phyloP scores from a whole-genome alignment of 2,329 filamentous ascomycete species.

The Periglandula ipomoeae region DNA sequence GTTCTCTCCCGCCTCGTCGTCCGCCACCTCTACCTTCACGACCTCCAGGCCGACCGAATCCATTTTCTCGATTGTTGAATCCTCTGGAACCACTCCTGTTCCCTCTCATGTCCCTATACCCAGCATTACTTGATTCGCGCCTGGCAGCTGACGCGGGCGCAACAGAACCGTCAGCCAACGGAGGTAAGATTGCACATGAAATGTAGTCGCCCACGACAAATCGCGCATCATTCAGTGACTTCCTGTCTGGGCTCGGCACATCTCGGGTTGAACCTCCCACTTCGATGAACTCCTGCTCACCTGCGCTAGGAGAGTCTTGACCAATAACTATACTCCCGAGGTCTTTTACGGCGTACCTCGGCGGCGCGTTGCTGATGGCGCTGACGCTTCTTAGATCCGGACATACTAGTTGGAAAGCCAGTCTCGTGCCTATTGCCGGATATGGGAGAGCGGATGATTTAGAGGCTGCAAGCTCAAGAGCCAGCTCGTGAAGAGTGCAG shows the following conservation, averaged over 20 bases:
- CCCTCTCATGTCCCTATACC: slow-evolving; percentile 12
- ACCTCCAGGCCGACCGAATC: slow-evolving; percentile 24
- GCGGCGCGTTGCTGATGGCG: slow-evolving; percentile 21
- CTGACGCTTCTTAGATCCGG: slow-evolving; percentile 51
- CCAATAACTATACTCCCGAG: slow-evolving; percentile 75
- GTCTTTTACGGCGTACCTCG: slow-evolving; percentile 66
- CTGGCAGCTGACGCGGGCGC: slow-evolving; percentile 44
- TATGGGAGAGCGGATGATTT: slow-evolving; percentile 58
- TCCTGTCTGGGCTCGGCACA: slow-evolving; percentile 59
- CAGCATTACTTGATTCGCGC: slow-evolving; percentile 14
- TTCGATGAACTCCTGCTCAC: slow-evolving; percentile 29
- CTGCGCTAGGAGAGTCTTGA: slow-evolving; percentile 39
- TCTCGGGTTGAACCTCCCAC: slow-evolving; percentile 21
- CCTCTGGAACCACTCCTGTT: slow-evolving; percentile 17
- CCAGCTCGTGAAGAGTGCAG: slow-evolving; percentile 74
- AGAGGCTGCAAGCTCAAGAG: slow-evolving; percentile 62
- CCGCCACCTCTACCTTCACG: slow-evolving; percentile 28
- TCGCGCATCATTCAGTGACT: slow-evolving; percentile 64
- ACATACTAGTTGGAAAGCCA: slow-evolving; percentile 82
- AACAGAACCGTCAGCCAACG: slow-evolving; percentile 64
- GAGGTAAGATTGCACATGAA: slow-evolving; percentile 71
- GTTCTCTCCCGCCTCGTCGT: slow-evolving; percentile 30
- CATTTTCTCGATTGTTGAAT: slow-evolving; percentile 17
- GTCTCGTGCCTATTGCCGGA: slow-evolving; percentile 69
- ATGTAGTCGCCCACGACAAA: slow-evolving; percentile 89